Conservation (phyloP, 2,329 filamentous ascomycete species). For the Paecilomyces variotii region DNA sequence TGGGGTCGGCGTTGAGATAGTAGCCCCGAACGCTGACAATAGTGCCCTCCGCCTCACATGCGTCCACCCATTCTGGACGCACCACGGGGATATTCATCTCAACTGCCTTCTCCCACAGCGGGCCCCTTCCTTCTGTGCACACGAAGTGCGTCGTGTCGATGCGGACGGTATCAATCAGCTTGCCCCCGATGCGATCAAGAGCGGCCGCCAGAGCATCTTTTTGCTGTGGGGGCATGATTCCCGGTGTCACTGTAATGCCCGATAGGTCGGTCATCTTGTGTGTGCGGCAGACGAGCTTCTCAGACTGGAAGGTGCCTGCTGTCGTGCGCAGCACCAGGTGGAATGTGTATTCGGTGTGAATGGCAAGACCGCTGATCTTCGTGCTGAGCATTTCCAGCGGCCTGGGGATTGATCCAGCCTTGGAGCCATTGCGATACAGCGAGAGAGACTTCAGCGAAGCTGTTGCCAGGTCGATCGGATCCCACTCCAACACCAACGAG, state of each 20-base stretch:
- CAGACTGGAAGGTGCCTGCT: slow-evolving; percentile 77
- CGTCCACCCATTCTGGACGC: slow-evolving; percentile 91
- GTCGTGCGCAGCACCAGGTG: slow-evolving; percentile 85
- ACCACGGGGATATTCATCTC: slow-evolving; percentile 98
- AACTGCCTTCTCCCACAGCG: slow-evolving; percentile 90
- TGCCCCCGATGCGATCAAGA: slow-evolving; percentile 83
- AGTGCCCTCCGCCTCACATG: slow-evolving; percentile 86
- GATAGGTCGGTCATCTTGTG: slow-evolving; percentile 98
- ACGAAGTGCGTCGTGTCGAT: slow-evolving; percentile 99
- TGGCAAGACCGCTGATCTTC: slow-evolving; percentile 92
- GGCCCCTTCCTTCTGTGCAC: slow-evolving; percentile 83
- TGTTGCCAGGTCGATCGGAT: slow-evolving; percentile 85
- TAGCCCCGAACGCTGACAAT: slow-evolving; percentile 94
- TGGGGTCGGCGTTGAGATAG: slow-evolving; percentile 80
- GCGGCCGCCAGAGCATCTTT: slow-evolving; percentile 67
- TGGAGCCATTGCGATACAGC: slow-evolving; percentile 91
- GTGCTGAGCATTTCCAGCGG: slow-evolving; percentile 84
- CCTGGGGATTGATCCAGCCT: slow-evolving; percentile 88
- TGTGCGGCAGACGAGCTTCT: slow-evolving; percentile 77
- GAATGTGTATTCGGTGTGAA: slow-evolving; percentile 94
- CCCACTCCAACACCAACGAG: slow-evolving; percentile 97
- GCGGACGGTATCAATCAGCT: slow-evolving; percentile 78
- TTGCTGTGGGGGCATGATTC: slow-evolving; percentile 66
- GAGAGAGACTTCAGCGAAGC: slow-evolving; percentile 83
- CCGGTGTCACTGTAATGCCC: slow-evolving; percentile 89